Evolutionary conservation across 148 eudicot genomes (phyloP).

Genomic region (Cornus kousa): DNA sequence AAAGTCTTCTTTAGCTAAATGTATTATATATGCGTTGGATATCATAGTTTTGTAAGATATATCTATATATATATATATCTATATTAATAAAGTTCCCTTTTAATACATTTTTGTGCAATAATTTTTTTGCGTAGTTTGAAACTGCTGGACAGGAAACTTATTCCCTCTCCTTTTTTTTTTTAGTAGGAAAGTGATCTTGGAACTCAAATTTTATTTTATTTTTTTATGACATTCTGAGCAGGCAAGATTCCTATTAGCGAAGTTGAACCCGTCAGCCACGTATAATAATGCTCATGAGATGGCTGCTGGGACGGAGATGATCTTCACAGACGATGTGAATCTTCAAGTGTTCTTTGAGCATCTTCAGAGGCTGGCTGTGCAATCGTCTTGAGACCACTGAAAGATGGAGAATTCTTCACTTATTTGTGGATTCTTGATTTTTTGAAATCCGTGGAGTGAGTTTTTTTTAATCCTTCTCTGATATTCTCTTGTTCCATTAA

Average conservation of each 20-base stretch:
- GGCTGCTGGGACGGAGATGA: constrained; percentile 83
- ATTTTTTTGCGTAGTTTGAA: too few relatives aligned
- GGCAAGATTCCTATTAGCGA: constrained; percentile 93
- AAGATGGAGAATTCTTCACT: background rate
- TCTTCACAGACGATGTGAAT: constrained; percentile 93
- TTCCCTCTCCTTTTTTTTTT: too few relatives aligned
- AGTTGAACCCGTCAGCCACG: constrained; percentile 92
- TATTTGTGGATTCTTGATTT: background rate
- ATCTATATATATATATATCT: too few relatives aligned
- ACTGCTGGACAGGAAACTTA: too few relatives aligned
- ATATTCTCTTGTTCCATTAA: background rate
- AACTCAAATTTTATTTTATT: background rate
- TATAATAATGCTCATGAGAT: constrained; percentile 77
- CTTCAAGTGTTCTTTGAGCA: constrained; percentile 96
- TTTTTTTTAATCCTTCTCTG: constrained; percentile 2
- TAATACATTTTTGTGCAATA: too few relatives aligned
- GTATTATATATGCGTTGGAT: too few relatives aligned
- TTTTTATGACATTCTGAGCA: constrained; percentile 26
- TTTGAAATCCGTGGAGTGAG: constrained; percentile 2
- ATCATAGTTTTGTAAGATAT: too few relatives aligned
- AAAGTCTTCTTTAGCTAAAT: too few relatives aligned
- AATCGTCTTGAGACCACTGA: constrained; percentile 57
- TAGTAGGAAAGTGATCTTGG: background rate
- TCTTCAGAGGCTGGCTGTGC: constrained; percentile 94
- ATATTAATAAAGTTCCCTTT: too few relatives aligned